Evolutionary conservation across 1,284 basidiomycete genomes (phyloP), one percentile per base, ranked within the genome.

Genomic region (Rhizoctonia solani): DNA sequence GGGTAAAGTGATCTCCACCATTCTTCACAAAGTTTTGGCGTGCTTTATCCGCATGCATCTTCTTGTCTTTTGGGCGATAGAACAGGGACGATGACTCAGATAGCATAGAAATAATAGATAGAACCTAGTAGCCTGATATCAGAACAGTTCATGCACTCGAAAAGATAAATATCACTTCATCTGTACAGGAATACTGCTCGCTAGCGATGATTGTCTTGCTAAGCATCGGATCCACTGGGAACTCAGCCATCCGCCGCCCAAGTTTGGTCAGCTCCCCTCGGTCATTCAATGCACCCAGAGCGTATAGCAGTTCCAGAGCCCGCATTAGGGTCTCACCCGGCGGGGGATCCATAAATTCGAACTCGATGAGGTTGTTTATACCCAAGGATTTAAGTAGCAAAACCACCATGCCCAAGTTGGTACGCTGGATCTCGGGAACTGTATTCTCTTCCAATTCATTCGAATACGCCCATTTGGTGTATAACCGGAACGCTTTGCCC

Each of bases 281-380:
- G 76, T 99, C 95, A 76, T 99, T 98, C 71, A 99, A 81, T 0
- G 96, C 95, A 21, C 96, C 97, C 0, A 99, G 81, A 0, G 95
- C 96, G 77, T 99, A 99, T 0, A 99, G 79, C 70, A 98, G 79
- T 77, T 98, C 95, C 41, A 99, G 82, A 1, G 94, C 93, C 41
- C 94, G 86, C 83, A 98, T 96, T 66, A 99, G 86, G n/a, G 96
- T 99, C 77, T 99, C 97, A 14, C 93, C 93, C 2, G 97, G 95
- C 32, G 85, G 85, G 49, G 84, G 84, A 71, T 86, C 84, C 65
- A 86, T 77, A 72, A 86, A 86, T 72, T 85, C 84, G 73, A 86
- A 86, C 66, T 83, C 82, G 72, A 86, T 79, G 29, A 86, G 76
- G 74, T 86, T 83, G 73, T 86, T 84, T 76, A 86, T 85, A 4